Conservation (phyloP, 331 rosid genomes). For the Acacia pycnantha region DNA sequence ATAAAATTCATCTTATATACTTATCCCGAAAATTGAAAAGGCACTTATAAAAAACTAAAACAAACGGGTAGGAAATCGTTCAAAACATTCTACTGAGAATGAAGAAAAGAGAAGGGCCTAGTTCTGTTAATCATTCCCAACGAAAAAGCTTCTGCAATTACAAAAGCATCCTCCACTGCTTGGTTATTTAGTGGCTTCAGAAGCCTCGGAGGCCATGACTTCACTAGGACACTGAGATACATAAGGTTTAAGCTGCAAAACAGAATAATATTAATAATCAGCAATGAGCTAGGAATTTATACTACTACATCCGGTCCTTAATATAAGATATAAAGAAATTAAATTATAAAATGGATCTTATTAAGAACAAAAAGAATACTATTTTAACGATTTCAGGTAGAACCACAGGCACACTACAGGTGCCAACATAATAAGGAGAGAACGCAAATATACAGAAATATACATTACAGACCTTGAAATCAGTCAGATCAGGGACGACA, state of each 20-base stretch:
- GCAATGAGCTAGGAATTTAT: background rate
- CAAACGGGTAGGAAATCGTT: background rate
- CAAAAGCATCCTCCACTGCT: constrained; percentile 6
- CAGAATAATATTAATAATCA: constrained; percentile 8
- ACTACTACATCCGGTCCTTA: no score
- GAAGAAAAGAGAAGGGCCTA: background rate
- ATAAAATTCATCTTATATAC: background rate
- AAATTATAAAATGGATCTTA: no score
- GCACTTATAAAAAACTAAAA: no score
- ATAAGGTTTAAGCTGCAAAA: constrained; percentile 66
- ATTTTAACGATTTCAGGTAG: background rate
- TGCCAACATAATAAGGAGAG: background rate
- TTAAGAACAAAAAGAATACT: background rate
- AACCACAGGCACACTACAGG: background rate
- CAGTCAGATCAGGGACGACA: constrained; percentile 74
- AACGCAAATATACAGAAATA: constrained; percentile 2
- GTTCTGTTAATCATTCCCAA: constrained; percentile 12
- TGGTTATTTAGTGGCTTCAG: constrained; percentile 33
- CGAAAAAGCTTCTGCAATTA: constrained; percentile 9
- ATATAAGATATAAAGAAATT: no score
- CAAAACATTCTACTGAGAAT: background rate
- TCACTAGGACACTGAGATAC: constrained; percentile 71
- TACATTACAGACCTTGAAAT: constrained; percentile 54
- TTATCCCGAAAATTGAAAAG: no score
- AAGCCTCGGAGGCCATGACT: constrained; percentile 36